Percentiles rank a stretch among this genome's conserved stretches.
These are phyloP conservation scores for Fonsecaea monophora DNA, from an alignment of 2,329 filamentous ascomycete genomes.

Conservation along the genomic window DNA sequence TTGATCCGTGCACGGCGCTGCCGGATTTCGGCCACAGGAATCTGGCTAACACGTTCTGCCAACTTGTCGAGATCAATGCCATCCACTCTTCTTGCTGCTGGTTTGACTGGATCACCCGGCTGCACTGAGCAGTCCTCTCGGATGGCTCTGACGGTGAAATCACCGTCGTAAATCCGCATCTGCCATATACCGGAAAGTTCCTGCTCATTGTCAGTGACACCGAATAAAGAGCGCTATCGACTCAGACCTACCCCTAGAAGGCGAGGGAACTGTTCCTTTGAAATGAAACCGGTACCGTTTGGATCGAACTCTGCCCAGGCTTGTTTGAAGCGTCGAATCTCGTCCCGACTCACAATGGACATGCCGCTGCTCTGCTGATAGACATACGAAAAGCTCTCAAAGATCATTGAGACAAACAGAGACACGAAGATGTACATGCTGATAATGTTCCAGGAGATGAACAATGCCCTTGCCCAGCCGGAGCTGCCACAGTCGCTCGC, in stretches of 20 bases:
- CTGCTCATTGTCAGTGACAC: slow-evolving; percentile 46
- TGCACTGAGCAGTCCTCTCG: slow-evolving; percentile 80
- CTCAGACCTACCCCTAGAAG: slow-evolving; percentile 71
- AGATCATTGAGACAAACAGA: slow-evolving; percentile 96
- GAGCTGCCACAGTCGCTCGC: slow-evolving; percentile 91
- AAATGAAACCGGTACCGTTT: slow-evolving; percentile 87
- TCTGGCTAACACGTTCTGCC: slow-evolving; percentile 72
- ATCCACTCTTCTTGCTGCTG: slow-evolving; percentile 50
- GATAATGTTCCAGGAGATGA: slow-evolving; percentile 97
- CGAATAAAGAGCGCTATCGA: not conserved
- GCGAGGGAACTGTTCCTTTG: slow-evolving; percentile 85
- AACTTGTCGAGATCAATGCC: slow-evolving; percentile 77
- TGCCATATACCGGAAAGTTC: slow-evolving; percentile 94
- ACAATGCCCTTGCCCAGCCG: slow-evolving; percentile 84
- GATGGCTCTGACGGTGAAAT: slow-evolving; percentile 84
- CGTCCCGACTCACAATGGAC: slow-evolving; percentile 86
- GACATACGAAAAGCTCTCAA: slow-evolving; percentile 98
- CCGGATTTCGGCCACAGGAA: slow-evolving; percentile 78
- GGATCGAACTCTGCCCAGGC: slow-evolving; percentile 97
- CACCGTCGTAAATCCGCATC: slow-evolving; percentile 93
- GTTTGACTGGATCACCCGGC: slow-evolving; percentile 55
- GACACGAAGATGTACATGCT: slow-evolving; percentile 99
- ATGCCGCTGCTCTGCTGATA: slow-evolving; percentile 96
- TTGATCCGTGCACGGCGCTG: slow-evolving; percentile 81
- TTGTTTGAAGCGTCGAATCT: slow-evolving; percentile 96